These are phyloP conservation scores for Cladophialophora psammophila DNA, from an alignment of 2,329 filamentous ascomycete species.

Conservation along the genomic window DNA sequence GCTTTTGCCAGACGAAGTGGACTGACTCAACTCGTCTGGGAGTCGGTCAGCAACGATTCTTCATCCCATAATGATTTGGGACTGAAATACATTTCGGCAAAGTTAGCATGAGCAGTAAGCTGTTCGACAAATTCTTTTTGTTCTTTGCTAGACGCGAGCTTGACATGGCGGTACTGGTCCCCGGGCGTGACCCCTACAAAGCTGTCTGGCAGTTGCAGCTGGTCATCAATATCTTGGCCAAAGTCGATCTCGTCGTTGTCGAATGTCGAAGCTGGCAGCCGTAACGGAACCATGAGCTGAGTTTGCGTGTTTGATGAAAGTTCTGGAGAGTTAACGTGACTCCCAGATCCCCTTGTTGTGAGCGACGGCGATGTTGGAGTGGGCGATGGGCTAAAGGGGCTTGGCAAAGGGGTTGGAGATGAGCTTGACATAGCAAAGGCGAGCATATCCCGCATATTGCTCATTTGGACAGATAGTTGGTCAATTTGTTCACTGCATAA, in stretches of 20 bases:
- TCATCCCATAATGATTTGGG: too few relatives aligned
- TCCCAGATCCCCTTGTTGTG: slow-evolving; percentile 2
- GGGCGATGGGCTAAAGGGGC: slow-evolving; percentile 15
- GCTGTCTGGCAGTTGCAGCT: slow-evolving; percentile 14
- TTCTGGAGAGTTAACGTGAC: slow-evolving; percentile 4
- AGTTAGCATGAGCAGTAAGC: slow-evolving; percentile 5
- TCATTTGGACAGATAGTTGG: slow-evolving; percentile 11
- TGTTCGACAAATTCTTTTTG: slow-evolving; percentile 15
- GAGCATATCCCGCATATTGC: slow-evolving; percentile 18
- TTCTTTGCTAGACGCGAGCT: slow-evolving; percentile 19
- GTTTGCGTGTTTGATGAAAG: slow-evolving; percentile 8
- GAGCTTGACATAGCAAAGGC: slow-evolving; percentile 19
- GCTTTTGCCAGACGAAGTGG: slow-evolving; percentile 15
- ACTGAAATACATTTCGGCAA: slow-evolving; percentile 16
- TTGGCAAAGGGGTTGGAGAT: slow-evolving; percentile 9
- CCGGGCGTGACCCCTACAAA: slow-evolving; percentile 18
- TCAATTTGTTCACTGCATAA: slow-evolving; percentile 16
- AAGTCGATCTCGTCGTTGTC: slow-evolving; percentile 13
- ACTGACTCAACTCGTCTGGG: slow-evolving; percentile 18
- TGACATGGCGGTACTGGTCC: slow-evolving; percentile 25
- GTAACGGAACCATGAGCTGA: slow-evolving; percentile 1
- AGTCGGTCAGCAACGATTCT: background rate
- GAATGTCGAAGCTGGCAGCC: slow-evolving; percentile 15
- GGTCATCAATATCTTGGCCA: slow-evolving; percentile 10
- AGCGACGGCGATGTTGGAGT: slow-evolving; percentile 8